Evolutionary conservation across 1,139 yeast species (phyloP), one percentile per base, ranked within the genome.

Genomic region (Meyerozyma guilliermondii): DNA sequence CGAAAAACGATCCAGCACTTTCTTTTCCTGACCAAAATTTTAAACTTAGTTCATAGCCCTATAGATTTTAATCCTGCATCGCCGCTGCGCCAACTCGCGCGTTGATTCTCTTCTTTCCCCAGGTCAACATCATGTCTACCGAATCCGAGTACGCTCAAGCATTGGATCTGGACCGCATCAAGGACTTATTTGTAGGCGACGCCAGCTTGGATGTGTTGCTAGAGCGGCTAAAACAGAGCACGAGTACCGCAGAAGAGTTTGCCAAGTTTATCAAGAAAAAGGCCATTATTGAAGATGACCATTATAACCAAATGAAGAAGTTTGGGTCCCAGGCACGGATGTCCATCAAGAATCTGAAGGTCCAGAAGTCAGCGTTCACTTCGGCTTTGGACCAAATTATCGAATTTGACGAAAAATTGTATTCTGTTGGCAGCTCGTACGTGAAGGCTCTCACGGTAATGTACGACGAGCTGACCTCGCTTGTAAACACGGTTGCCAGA

Each of bases 231-330:
- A 92, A 92, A 62, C 91, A 84, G 58, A 81, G 91, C 49, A 71
- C 89, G 39, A 73, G 74, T 44, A 83, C 95, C 0, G 85, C 95
- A 46, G 96, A 88, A 53, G 98, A 92, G 58, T 81, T 88, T 54
- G 74, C 89, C 36, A 78, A 80, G 52, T 92, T 80, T 59, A 70
- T 91, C 46, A 85, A 85, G 59, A 87, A 84, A 60, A 84, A 87
- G 54, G 89, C 91, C 26, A 68, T 78, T 38, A 74, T 83, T 44
- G 97, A 89, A 62, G 87, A 83, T 50, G 95, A 86, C 46, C 87
- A 87, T 61, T 80, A 81, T 41, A 74, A 75, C 43, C 94, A 86
- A 53, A 63, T 87, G 50, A 80, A 81, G 56, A 87, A 88, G 63
- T 75, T 81, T 38, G 76, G 87, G 1, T 61, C 69, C 18, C 71